These are phyloP conservation scores for Hyparrhenia diplandra DNA, from an alignment of 176 grass and related monocot species.

Conservation along the genomic window DNA sequence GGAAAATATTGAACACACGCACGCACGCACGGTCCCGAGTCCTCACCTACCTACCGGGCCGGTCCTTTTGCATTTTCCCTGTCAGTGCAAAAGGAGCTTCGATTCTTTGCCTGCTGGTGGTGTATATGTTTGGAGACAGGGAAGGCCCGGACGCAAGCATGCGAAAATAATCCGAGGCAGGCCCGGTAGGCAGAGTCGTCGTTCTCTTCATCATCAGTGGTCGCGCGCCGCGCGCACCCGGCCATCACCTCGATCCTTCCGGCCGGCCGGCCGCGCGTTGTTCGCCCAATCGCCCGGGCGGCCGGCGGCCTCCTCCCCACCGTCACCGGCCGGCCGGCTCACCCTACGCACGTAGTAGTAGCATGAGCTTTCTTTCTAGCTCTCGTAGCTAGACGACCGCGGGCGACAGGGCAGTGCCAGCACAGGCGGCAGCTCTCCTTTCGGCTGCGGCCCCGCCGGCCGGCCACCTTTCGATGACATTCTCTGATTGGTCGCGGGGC, in stretches of 20 bases:
- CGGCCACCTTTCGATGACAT: slow-evolving; percentile 41
- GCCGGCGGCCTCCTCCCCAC: too few relatives aligned
- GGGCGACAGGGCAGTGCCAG: not conserved
- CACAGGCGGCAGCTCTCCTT: not conserved
- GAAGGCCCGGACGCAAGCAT: too few relatives aligned
- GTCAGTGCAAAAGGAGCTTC: not conserved
- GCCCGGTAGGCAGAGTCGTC: not conserved
- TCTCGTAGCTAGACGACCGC: not conserved
- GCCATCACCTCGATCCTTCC: too few relatives aligned
- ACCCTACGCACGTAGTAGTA: not conserved
- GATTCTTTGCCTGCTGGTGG: not conserved
- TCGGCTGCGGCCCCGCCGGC: not conserved
- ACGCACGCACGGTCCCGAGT: not conserved
- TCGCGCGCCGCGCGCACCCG: not conserved
- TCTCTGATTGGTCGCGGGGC: slow-evolving; percentile 40
- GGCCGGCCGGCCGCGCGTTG: not conserved
- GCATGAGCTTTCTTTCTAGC: not conserved
- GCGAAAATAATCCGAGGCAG: too few relatives aligned
- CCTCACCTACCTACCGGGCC: not conserved
- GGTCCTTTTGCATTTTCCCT: not conserved
- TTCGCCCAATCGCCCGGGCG: too few relatives aligned
- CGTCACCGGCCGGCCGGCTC: not conserved
- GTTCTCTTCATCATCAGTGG: not conserved
- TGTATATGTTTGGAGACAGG: not conserved
- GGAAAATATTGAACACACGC: not conserved